These are phyloP conservation scores for Myxozyma neotropica DNA, from an alignment of 805 yeast genomes.

Conservation along the genomic window DNA sequence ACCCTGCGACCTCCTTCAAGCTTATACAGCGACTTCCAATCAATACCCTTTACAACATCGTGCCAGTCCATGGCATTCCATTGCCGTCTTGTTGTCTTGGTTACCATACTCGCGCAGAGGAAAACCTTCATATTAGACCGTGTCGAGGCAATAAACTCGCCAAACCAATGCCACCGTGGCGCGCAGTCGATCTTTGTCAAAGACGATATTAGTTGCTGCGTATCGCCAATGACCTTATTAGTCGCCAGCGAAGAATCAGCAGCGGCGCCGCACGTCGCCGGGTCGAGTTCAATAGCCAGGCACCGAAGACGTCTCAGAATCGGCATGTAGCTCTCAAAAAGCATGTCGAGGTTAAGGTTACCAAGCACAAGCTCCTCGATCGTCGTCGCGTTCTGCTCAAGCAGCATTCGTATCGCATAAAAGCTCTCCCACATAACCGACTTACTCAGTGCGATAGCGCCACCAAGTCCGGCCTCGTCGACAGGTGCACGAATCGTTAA, in stretches of 20 bases:
- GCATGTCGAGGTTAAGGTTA: constrained; percentile 25
- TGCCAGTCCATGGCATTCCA: not conserved
- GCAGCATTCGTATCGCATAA: constrained; percentile 31
- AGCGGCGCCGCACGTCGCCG: constrained; percentile 1
- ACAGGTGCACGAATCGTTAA: constrained; percentile 23
- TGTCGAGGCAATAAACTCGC: constrained; percentile 12
- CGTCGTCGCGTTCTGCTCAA: constrained; percentile 30
- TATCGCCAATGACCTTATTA: not conserved
- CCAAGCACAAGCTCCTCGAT: constrained; percentile 30
- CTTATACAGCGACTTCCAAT: constrained; percentile 23
- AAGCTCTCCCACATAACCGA: constrained; percentile 29
- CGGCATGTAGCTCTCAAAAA: constrained; percentile 28
- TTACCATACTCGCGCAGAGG: constrained; percentile 4
- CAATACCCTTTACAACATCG: constrained; percentile 18
- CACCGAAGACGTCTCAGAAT: constrained; percentile 17
- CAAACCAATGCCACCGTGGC: constrained; percentile 28
- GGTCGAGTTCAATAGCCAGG: constrained; percentile 22
- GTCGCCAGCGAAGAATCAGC: not conserved
- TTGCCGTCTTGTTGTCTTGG: not conserved
- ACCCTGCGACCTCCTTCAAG: constrained; percentile 19
- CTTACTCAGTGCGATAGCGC: constrained; percentile 14
- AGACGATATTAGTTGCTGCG: not conserved
- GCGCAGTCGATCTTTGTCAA: not conserved
- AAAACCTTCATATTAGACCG: constrained; percentile 17
- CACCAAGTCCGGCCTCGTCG: not conserved